phyloP scores from a whole-genome alignment of 805 yeast genomes.

The Sugiyamaella marilandica region DNA sequence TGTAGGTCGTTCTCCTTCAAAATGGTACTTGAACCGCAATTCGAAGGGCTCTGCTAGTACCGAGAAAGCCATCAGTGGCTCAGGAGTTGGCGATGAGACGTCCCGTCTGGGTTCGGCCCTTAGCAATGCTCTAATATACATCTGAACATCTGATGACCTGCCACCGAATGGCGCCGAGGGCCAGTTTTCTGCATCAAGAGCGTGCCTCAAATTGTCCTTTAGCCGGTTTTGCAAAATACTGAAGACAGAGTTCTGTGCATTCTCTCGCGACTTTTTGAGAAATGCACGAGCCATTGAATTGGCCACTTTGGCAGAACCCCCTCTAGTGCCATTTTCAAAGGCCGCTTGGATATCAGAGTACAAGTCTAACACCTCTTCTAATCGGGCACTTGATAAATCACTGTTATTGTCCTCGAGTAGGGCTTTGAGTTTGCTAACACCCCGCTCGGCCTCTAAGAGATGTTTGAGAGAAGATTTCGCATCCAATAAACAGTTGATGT shows the following conservation, averaged over 20 bases:
- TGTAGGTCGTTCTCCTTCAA: slow-evolving; percentile 52
- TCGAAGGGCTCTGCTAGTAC: slow-evolving; percentile 43
- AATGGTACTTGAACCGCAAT: slow-evolving; percentile 56
- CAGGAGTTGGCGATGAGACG: slow-evolving; percentile 5
- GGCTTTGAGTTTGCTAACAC: neutral
- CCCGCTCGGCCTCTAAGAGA: neutral
- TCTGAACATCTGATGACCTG: neutral
- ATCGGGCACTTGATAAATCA: neutral
- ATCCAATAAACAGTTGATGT: neutral
- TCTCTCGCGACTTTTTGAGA: neutral
- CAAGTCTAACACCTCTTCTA: neutral
- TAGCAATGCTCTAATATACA: neutral
- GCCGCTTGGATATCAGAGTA: neutral
- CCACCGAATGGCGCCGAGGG: neutral
- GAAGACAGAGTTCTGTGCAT: neutral
- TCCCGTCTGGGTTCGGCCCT: neutral
- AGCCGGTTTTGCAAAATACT: neutral
- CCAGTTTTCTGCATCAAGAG: neutral
- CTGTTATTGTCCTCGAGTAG: neutral
- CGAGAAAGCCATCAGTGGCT: slow-evolving; percentile 34
- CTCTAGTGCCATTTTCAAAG: neutral
- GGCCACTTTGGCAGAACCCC: neutral
- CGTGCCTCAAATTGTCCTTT: neutral
- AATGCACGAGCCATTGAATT: neutral
- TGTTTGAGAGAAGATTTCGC: neutral